These are phyloP conservation scores for Chlorophyllum brunneum DNA, from an alignment of 768 basidiomycete genomes.

Conservation along the genomic window DNA sequence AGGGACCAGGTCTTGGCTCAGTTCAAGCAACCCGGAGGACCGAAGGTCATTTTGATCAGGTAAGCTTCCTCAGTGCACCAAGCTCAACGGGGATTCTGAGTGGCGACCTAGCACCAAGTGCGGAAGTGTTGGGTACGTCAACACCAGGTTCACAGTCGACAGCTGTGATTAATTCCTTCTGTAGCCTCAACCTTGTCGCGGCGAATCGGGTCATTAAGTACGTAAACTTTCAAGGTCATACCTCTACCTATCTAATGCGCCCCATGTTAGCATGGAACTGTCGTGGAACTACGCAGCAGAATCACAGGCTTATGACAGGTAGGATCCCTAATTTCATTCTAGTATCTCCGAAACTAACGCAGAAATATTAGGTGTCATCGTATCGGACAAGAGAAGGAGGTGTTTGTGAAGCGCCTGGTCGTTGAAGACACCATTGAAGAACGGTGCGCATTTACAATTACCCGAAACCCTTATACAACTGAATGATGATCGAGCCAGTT, in stretches of 20 bases:
- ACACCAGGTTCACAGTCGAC: background rate
- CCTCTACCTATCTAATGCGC: background rate
- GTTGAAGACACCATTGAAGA: conserved; percentile 73
- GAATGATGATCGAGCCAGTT: conserved; percentile 30
- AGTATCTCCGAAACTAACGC: conserved; percentile 18
- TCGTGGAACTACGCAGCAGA: conserved; percentile 75
- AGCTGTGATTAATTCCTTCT: background rate
- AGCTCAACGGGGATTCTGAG: background rate
- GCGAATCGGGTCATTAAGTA: conserved; percentile 73
- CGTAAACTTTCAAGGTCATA: conserved; percentile 15
- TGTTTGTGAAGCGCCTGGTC: conserved; percentile 64
- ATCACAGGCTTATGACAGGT: conserved; percentile 57
- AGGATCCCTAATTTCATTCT: background rate
- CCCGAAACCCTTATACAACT: background rate
- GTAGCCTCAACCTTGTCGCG: conserved; percentile 53
- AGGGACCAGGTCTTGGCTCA: conserved; percentile 46
- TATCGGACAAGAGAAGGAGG: conserved; percentile 66
- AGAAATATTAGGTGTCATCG: conserved; percentile 51
- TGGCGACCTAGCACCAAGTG: conserved; percentile 46
- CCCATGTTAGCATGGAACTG: conserved; percentile 52
- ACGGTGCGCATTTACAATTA: conserved; percentile 41
- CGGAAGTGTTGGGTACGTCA: conserved; percentile 57
- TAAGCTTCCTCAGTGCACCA: conserved; percentile 15
- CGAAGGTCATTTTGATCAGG: conserved; percentile 67
- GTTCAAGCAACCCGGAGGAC: conserved; percentile 55